Evolutionary conservation across 306 rosid species (phyloP), one percentile per base, ranked within the genome.

Genomic region (Rubus parviflorus): DNA sequence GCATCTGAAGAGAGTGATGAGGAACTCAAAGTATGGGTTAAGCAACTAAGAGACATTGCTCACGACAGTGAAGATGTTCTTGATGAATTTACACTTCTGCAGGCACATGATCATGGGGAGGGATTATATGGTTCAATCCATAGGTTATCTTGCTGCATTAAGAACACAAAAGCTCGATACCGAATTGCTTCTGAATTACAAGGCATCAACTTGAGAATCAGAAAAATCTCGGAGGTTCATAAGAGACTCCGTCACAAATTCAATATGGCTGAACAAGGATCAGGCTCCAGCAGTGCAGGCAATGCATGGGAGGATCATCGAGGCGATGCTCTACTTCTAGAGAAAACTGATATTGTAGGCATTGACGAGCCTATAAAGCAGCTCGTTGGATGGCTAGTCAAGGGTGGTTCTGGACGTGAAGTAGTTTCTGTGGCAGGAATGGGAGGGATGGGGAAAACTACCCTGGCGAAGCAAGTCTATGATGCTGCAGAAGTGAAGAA

Each of bases 361-460:
- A 86, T 88, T 25, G 74, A 86, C 15, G 68, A 75, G 66, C 89
- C 70, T 15, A 82, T 82, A 57, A 70, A 42, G 58, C 46, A 80
- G 82, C 23, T 88, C 58, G 77, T 84, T 3, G 7, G 70, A 42
- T 75, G 81, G 88, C 74, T 88, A 53, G 51, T 84, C 10, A 60
- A 41, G 23, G 81, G 68, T 43, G 66, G 73, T 64, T 83, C 84
- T 0, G 74, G 66, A 23, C 80, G 85, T 20, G 68, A 69, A 60
- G 89, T 86, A 11, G 78, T 86, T 65, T 88, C 92, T 23, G 85
- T 86, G 41, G 76, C 82, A 3, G 92, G 84, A 45, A 86, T 86
- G 81, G 92, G 92, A 9, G 92, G 92, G 30, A 35, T 88, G 85
- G 92, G 92, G 69, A 88, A 88, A 75, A 86, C 90, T 40, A 88